These are phyloP conservation scores for Rhododendron molle DNA, from an alignment of 148 eudicot species.

Conservation along the genomic window DNA sequence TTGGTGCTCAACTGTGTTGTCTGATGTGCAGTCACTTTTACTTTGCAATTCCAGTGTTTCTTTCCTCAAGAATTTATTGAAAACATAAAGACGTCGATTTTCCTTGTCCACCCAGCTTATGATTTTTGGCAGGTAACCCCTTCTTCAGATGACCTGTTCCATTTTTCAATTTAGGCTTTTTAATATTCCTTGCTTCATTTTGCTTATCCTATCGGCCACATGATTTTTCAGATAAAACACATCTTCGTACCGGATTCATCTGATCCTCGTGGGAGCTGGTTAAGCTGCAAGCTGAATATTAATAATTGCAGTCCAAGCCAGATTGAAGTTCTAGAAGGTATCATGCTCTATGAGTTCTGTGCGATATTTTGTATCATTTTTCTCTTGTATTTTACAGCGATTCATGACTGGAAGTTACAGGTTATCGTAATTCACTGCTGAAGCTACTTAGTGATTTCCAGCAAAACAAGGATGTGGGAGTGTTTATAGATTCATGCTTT, in stretches of 20 bases:
- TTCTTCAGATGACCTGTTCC: not conserved
- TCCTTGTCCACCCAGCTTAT: slow-evolving; percentile 90
- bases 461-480: slow-evolving; percentile 51
- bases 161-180: not conserved
- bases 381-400: not conserved
- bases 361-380: not conserved
- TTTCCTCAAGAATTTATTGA: slow-evolving; percentile 68
- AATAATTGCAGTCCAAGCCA: slow-evolving; percentile 50
- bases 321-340: slow-evolving; percentile 61
- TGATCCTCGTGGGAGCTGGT: slow-evolving; percentile 53
- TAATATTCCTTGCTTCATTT: not conserved
- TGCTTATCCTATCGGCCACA: not conserved
- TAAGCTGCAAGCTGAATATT: slow-evolving; percentile 55
- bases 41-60: slow-evolving; percentile 62
- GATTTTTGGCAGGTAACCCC: slow-evolving; percentile 90
- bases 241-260: slow-evolving; percentile 61
- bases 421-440: slow-evolving; percentile 67
- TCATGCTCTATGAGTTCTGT: not conserved
- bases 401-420: slow-evolving; percentile 23
- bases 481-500: slow-evolving; percentile 82
- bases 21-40: slow-evolving; percentile 12
- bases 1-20: slow-evolving; percentile 5
- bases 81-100: slow-evolving; percentile 71
- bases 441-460: slow-evolving; percentile 44
- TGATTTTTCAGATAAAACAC: slow-evolving; percentile 58